Conservation (phyloP, 495 filamentous ascomycete species). For the Aspergillus sclerotiicarbonarius region DNA sequence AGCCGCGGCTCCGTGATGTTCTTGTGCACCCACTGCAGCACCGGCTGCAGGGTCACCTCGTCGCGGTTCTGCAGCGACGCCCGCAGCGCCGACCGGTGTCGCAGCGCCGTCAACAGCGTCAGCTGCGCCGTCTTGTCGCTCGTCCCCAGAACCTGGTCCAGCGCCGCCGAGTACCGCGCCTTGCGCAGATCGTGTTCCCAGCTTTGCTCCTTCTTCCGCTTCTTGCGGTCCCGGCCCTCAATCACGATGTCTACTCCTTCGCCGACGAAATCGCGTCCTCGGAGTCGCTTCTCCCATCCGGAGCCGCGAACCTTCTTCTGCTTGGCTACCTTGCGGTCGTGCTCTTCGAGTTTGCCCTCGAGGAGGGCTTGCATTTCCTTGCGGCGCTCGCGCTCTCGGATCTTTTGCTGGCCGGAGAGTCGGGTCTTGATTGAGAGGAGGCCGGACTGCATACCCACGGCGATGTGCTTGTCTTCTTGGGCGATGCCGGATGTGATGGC, state of each 20-base stretch:
- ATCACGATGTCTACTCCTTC: conserved; percentile 88
- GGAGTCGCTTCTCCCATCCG: conserved; percentile 64
- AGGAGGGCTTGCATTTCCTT: conserved; percentile 85
- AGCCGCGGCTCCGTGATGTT: conserved; percentile 77
- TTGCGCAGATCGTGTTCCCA: conserved; percentile 84
- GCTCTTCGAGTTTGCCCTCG: conserved; percentile 69
- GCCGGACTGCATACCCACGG: conserved; percentile 90
- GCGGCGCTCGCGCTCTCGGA: conserved; percentile 70
- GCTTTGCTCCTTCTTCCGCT: conserved; percentile 57
- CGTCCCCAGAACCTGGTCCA: conserved; percentile 71
- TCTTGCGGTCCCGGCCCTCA: conserved; percentile 61
- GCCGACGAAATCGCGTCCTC: conserved; percentile 78
- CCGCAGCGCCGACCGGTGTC: conserved; percentile 84
- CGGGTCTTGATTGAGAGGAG: conserved; percentile 84
- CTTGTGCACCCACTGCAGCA: conserved; percentile 78
- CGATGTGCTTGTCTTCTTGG: conserved; percentile 82
- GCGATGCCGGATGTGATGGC: conserved; percentile 65
- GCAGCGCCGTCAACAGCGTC: conserved; percentile 76
- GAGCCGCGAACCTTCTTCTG: conserved; percentile 64
- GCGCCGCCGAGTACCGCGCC: conserved; percentile 69
- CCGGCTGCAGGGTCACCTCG: conserved; percentile 73
- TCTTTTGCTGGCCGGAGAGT: conserved; percentile 77
- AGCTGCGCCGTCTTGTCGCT: conserved; percentile 59
- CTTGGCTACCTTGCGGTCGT: conserved; percentile 63
- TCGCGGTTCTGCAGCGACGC: conserved; percentile 79